Conservation (phyloP, 2,329 filamentous ascomycete genomes). For the Cadophora sp. region DNA sequence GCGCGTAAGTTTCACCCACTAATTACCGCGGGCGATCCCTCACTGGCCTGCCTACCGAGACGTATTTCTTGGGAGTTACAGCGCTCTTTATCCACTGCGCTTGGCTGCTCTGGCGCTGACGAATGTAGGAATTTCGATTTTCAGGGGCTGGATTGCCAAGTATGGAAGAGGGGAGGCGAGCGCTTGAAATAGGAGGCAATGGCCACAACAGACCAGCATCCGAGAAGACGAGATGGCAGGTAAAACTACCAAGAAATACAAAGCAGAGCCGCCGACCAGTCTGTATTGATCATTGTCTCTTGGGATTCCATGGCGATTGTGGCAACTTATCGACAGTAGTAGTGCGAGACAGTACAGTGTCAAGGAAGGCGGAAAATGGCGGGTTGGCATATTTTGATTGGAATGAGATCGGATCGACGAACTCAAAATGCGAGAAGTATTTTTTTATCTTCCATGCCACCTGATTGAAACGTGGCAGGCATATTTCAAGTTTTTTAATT, state of each 20-base stretch:
- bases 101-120: background rate
- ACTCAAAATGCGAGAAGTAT: background rate
- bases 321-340: background rate
- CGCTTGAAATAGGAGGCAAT: background rate
- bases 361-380: too few species aligned
- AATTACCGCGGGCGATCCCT: conserved; percentile 3
- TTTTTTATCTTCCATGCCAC: background rate
- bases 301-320: background rate
- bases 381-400: background rate
- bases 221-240: background rate
- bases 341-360: background rate
- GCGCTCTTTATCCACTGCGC: background rate
- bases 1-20: background rate
- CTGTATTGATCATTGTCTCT: background rate
- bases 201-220: background rate
- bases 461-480: background rate
- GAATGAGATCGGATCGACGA: background rate
- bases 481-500: background rate
- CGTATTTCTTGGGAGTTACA: background rate
- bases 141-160: background rate
- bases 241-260: background rate
- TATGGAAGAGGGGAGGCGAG: background rate
- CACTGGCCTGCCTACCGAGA: background rate
- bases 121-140: background rate
- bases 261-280: background rate